Conservation (phyloP, 768 basidiomycete species). For the Boletus sp. region DNA sequence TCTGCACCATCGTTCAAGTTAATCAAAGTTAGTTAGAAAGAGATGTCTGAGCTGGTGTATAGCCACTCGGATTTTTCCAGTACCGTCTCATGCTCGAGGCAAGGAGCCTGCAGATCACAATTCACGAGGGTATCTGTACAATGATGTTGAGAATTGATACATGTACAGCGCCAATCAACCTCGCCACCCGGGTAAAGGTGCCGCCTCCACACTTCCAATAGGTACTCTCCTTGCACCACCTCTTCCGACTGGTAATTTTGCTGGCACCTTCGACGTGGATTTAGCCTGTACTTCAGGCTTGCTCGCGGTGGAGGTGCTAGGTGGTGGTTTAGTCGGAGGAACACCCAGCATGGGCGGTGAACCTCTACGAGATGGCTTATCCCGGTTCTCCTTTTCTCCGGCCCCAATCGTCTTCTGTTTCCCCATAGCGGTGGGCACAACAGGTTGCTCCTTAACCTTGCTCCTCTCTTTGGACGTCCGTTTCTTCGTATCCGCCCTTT, state of each 20-base stretch:
- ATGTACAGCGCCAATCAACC: constrained; percentile 32
- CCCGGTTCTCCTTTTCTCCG: constrained; percentile 35
- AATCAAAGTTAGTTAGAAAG: neutral
- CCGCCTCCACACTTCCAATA: constrained; percentile 64
- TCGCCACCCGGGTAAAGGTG: constrained; percentile 48
- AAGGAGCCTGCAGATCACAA: no score
- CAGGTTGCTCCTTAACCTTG: constrained; percentile 33
- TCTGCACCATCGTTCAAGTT: neutral
- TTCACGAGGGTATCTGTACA: constrained; percentile 21
- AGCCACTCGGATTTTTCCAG: no score
- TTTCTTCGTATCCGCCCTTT: constrained; percentile 22
- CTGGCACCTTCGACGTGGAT: constrained; percentile 8
- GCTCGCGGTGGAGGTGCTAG: constrained; percentile 1
- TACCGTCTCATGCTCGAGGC: no score
- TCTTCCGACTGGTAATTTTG: constrained; percentile 36
- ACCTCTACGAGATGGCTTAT: constrained; percentile 32
- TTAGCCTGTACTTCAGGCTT: constrained; percentile 14
- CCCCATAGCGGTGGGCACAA: constrained; percentile 6
- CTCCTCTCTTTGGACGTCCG: constrained; percentile 39
- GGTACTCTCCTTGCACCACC: constrained; percentile 64
- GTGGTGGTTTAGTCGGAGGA: constrained; percentile 19
- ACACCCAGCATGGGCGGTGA: constrained; percentile 20
- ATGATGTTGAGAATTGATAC: constrained; percentile 16
- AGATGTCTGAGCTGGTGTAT: no score
- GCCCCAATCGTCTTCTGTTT: constrained; percentile 33